Percentiles rank a stretch among this genome's conserved stretches.
phyloP scores from a whole-genome alignment of 2,329 filamentous ascomycete genomes.

The Exophiala dermatitidis region DNA sequence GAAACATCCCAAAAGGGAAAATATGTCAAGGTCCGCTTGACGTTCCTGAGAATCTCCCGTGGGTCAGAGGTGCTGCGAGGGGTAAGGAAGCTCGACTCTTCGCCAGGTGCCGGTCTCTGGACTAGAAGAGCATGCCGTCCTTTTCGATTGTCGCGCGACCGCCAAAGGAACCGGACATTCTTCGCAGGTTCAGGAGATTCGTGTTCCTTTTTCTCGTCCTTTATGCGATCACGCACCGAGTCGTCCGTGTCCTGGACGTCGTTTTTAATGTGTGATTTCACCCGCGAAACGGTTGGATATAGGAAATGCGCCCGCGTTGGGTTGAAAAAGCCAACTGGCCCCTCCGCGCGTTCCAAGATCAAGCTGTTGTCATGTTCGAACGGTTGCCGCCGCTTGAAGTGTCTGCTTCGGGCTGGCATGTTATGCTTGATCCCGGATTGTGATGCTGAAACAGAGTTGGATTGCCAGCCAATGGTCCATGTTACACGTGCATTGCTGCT shows the following conservation, averaged over 20 bases:
- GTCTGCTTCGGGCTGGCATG: slow-evolving; percentile 17
- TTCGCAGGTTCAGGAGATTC: slow-evolving; percentile 22
- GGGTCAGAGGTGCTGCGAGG: slow-evolving; percentile 33
- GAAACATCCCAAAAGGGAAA: slow-evolving; percentile 53
- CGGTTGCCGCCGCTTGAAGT: slow-evolving; percentile 17
- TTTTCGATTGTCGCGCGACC: slow-evolving; percentile 44
- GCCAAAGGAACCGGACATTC: slow-evolving; percentile 34
- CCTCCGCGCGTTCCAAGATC: slow-evolving; percentile 24
- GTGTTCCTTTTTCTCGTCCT: slow-evolving; percentile 5
- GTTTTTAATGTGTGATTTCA: slow-evolving; percentile 8
- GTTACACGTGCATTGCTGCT: background rate
- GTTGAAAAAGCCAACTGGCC: slow-evolving; percentile 45
- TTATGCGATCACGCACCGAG: background rate
- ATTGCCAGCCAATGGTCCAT: slow-evolving; percentile 17
- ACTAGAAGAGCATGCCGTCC: slow-evolving; percentile 40
- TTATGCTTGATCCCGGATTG: slow-evolving; percentile 5
- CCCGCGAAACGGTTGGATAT: slow-evolving; percentile 7
- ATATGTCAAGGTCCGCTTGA: slow-evolving; percentile 44
- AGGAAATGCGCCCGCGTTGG: slow-evolving; percentile 41
- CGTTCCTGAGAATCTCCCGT: slow-evolving; percentile 31
- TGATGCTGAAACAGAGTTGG: background rate
- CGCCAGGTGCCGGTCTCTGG: slow-evolving; percentile 29
- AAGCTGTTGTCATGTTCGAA: slow-evolving; percentile 14
- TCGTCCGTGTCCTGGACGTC: slow-evolving; percentile 4
- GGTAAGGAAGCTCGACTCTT: slow-evolving; percentile 26